phyloP scores from a whole-genome alignment of 2,329 filamentous ascomycete genomes.

The Hypoxylon sp. region DNA sequence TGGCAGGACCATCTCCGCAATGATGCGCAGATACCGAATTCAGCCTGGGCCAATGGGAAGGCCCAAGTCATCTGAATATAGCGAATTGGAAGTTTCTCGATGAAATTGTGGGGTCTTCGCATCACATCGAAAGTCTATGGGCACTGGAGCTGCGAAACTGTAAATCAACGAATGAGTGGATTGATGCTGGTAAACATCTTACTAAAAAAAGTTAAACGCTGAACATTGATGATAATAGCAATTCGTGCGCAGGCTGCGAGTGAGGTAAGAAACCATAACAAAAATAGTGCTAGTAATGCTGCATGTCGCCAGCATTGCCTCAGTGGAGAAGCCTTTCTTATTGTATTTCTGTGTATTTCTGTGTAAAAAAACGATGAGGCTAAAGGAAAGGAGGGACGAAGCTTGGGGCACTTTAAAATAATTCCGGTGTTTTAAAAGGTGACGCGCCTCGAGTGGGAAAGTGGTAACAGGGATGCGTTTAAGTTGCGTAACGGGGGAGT shows the following conservation, averaged over 20 bases:
- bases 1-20: slow-evolving; percentile 32
- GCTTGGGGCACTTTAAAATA: slow-evolving; percentile 37
- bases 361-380: slow-evolving; percentile 8
- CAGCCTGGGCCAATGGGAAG: slow-evolving; percentile 32
- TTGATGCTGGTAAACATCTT: slow-evolving; percentile 21
- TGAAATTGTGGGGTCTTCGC: slow-evolving; percentile 22
- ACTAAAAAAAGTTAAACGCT: slow-evolving; percentile 32
- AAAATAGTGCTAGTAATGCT: slow-evolving; percentile 36
- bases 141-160: slow-evolving; percentile 2
- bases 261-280: slow-evolving; percentile 21
- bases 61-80: slow-evolving; percentile 29
- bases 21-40: slow-evolving; percentile 39
- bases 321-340: slow-evolving; percentile 15
- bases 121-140: neutral
- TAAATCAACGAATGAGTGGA: slow-evolving; percentile 10
- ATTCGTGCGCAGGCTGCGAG: slow-evolving; percentile 20
- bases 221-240: slow-evolving; percentile 22
- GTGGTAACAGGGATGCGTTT: slow-evolving; percentile 39
- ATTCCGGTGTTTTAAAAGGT: slow-evolving; percentile 32
- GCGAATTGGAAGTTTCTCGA: slow-evolving; percentile 37
- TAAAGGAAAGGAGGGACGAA: slow-evolving; percentile 24
- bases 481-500: slow-evolving; percentile 42
- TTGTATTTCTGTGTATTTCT: neutral
- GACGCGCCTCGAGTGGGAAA: slow-evolving; percentile 39
- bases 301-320: slow-evolving; percentile 30